A percentile compares a stretch with the other conserved stretches of the same genome.
Evolutionary conservation across 202 grass and related monocot genomes (phyloP).

Genomic region (Cymbopogon flexuosus): DNA sequence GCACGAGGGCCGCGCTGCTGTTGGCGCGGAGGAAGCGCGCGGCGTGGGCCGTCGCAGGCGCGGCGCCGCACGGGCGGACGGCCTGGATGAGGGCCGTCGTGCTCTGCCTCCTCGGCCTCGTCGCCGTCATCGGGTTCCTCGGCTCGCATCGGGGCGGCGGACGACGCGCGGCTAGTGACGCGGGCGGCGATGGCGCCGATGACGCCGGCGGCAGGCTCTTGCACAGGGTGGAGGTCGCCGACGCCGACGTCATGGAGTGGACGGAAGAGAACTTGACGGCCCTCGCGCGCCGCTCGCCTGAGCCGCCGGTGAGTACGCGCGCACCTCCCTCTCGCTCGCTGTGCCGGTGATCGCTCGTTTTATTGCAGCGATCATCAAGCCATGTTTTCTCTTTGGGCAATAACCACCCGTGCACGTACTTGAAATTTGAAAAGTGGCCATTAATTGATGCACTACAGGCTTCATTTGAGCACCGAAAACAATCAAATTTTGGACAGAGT

Average conservation of each 20-base stretch:
- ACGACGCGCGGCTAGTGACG: not conserved
- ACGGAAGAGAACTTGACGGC: slow-evolving; percentile 45
- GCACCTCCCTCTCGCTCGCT: not conserved
- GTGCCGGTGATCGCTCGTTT: not conserved
- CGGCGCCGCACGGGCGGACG: not conserved
- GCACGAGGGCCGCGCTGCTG: not conserved
- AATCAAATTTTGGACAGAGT: not conserved
- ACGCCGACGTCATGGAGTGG: slow-evolving; percentile 43
- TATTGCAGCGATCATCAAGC: not conserved
- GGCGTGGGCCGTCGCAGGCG: no score
- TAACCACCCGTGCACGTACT: slow-evolving; percentile 3
- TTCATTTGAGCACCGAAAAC: not conserved
- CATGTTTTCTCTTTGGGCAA: not conserved
- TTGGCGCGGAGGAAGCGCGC: slow-evolving; percentile 29
- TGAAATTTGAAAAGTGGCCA: not conserved
- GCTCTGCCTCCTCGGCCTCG: slow-evolving; percentile 42
- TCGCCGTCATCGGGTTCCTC: slow-evolving; percentile 38
- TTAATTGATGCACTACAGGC: not conserved
- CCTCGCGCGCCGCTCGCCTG: slow-evolving; percentile 29
- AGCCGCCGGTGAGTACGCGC: slow-evolving; percentile 34
- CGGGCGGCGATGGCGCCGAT: not conserved
- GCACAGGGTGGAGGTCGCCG: slow-evolving; percentile 28
- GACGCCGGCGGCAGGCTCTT: slow-evolving; percentile 22
- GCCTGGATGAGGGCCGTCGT: slow-evolving; percentile 44
- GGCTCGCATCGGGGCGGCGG: slow-evolving; percentile 39